Percentiles rank a stretch among this genome's conserved stretches.
These are phyloP conservation scores for Wallacemonas sp. DNA, from an alignment of 208 protist genomes.

Conservation along the genomic window DNA sequence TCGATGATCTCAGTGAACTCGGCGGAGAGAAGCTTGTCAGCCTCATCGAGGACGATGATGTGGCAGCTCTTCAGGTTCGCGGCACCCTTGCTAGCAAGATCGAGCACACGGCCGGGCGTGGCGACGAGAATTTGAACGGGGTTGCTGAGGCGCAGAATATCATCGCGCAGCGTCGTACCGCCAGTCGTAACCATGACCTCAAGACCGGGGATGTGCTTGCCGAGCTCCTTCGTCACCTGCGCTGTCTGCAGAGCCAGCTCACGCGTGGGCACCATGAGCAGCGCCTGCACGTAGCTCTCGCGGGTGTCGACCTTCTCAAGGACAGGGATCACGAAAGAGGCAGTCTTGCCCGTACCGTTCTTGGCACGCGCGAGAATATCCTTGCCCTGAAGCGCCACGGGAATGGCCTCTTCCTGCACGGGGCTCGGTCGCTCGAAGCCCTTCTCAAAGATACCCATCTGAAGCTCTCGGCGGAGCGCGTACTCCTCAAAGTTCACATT, in stretches of 20 bases:
- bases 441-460: constrained; percentile 99
- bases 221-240: constrained; percentile 98
- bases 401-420: constrained; percentile 98
- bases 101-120: constrained; percentile 98
- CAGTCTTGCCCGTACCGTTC: constrained; percentile 99
- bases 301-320: constrained; percentile 96
- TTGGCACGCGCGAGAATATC: constrained; percentile 99
- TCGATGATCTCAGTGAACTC: constrained; percentile 97
- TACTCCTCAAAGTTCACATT: constrained; percentile 99
- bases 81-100: constrained; percentile 97
- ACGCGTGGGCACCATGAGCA: constrained; percentile 98
- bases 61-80: constrained; percentile 93
- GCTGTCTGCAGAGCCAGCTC: constrained; percentile 98
- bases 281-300: constrained; percentile 94
- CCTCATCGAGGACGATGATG: constrained; percentile 97
- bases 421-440: constrained; percentile 98
- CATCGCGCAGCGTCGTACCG: constrained; percentile 97
- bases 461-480: constrained; percentile 97
- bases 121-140: constrained; percentile 99
- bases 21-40: constrained; percentile 98
- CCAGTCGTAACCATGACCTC: constrained; percentile 98
- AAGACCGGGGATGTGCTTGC: constrained; percentile 95
- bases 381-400: constrained; percentile 94
- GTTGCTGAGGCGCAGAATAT: constrained; percentile 97
- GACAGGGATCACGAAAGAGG: constrained; percentile 98